phyloP scores from a whole-genome alignment of 23 red algal genomes.

The Gracilaria caudata region DNA sequence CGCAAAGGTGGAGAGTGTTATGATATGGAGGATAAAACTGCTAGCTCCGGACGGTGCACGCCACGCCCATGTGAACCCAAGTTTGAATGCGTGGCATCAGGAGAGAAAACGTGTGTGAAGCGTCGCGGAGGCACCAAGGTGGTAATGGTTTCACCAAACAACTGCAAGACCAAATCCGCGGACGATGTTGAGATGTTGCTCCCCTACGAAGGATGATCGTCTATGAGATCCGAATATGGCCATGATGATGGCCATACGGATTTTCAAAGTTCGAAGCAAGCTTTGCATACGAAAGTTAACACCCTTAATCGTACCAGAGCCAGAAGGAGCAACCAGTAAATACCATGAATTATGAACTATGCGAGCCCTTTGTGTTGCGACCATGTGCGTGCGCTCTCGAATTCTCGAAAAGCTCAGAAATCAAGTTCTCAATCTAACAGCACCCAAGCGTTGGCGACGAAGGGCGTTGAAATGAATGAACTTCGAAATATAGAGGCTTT shows the following conservation, averaged over 20 bases:
- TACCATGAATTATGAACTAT: too few relatives aligned
- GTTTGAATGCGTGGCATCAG: constrained; percentile 8
- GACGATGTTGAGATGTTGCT: constrained; percentile 13
- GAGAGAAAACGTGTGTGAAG: constrained; percentile 6
- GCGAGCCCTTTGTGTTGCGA: too few relatives aligned
- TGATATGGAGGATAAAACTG: background rate
- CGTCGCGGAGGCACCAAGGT: background rate
- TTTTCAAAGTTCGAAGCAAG: too few relatives aligned
- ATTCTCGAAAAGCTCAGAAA: too few relatives aligned
- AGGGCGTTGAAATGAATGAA: too few relatives aligned
- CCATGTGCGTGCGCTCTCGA: background rate
- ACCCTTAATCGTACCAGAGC: too few relatives aligned
- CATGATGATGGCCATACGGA: too few relatives aligned
- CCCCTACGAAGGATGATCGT: background rate
- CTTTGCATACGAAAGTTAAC: too few relatives aligned
- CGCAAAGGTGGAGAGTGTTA: constrained; percentile 11
- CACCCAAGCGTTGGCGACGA: too few relatives aligned
- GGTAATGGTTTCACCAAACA: constrained; percentile 12
- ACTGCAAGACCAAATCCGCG: constrained; percentile 1
- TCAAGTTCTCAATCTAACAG: too few relatives aligned
- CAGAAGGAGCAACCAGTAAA: background rate
- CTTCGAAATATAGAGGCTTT: too few relatives aligned
- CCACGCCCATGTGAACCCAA: constrained; percentile 12
- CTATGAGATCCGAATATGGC: too few relatives aligned
- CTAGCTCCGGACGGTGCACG: background rate